Base-by-base conservation (phyloP, 805 yeast genomes). In the Pichia heedii region DNA sequence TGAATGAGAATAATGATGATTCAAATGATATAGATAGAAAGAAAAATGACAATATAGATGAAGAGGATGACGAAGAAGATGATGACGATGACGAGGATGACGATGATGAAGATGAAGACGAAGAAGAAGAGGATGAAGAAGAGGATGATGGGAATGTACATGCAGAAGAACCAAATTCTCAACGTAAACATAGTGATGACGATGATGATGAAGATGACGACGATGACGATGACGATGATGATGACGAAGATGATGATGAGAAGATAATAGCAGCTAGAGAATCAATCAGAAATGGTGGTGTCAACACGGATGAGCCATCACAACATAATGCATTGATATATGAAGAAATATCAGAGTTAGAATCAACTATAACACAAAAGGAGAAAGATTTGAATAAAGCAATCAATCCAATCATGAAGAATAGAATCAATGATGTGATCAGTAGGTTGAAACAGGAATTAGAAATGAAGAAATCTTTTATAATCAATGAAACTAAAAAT, bases 261-360 rank as follows among this genome's bases (percentile, higher is more conserved):
- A 27, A 27, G 16, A 27, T 15, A 13, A n/a, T 13, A 27, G 32
- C 32, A 13, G 32, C 32, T 13, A 27, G 32, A 27, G 79, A 73
- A 20, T 11, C 65, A 56, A 11, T 79, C 71, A 74, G 69, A 7
- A 74, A 71, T 8, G 77, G 70, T 2, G 74, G 66, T 4, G 75
- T 69, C 4, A 78, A 71, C 21, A 77, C 71, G 40, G 71, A 68
- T 44, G 80, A 65, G 62, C 69, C 60, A 55, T 66, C 63, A 42
- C 81, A 79, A 53, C 85, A 85, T 59, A 71, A 71, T 51, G 88
- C 84, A 54, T 71, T 87, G 51, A 67, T 93, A 44, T 77, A 76
- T 48, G 97, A 90, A 62, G 97, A 89, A 60, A 80, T 93, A 45
- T 65, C 71, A 7, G 98, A 93, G 56, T 70, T 93, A 47, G 88